phyloP scores from a whole-genome alignment of 345 rosid species.

The Kernera saxatilis region DNA sequence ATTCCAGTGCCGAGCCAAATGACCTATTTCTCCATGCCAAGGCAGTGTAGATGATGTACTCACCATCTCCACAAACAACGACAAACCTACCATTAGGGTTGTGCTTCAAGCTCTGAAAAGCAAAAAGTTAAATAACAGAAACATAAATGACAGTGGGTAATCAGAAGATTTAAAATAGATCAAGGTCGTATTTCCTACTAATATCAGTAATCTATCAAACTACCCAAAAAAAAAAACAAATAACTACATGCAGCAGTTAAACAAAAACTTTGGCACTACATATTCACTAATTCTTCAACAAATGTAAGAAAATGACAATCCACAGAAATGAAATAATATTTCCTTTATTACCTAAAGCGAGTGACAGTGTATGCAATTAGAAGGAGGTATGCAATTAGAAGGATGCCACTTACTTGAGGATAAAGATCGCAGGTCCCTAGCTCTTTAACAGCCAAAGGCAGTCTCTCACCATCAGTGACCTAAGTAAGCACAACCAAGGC shows the following conservation, averaged over 20 bases:
- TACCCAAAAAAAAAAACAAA: not conserved
- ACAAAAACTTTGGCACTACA: not conserved
- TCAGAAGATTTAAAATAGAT: not conserved
- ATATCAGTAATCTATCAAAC: conserved; percentile 1
- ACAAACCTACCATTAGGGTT: conserved; percentile 97
- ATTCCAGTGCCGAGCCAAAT: conserved; percentile 92
- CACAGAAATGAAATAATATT: conserved; percentile 12
- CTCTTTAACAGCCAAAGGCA: conserved; percentile 95
- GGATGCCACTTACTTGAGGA: conserved; percentile 70
- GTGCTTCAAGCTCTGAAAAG: conserved; percentile 79
- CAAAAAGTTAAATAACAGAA: not conserved
- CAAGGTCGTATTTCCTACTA: not conserved
- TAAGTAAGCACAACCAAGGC: conserved; percentile 26
- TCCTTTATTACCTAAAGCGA: not conserved
- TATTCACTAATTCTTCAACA: not conserved
- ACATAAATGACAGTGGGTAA: conserved; percentile 1
- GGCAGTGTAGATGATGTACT: conserved; percentile 93
- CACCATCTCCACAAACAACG: conserved; percentile 98
- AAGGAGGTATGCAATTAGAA: not conserved
- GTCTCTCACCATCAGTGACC: conserved; percentile 95
- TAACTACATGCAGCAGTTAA: not conserved
- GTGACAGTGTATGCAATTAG: not conserved
- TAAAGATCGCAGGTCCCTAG: conserved; percentile 96
- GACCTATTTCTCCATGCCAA: conserved; percentile 99
- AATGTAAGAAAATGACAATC: not conserved